These are phyloP conservation scores for Kodamaea nitidulidarum DNA, from an alignment of 805 yeast genomes.

Conservation along the genomic window DNA sequence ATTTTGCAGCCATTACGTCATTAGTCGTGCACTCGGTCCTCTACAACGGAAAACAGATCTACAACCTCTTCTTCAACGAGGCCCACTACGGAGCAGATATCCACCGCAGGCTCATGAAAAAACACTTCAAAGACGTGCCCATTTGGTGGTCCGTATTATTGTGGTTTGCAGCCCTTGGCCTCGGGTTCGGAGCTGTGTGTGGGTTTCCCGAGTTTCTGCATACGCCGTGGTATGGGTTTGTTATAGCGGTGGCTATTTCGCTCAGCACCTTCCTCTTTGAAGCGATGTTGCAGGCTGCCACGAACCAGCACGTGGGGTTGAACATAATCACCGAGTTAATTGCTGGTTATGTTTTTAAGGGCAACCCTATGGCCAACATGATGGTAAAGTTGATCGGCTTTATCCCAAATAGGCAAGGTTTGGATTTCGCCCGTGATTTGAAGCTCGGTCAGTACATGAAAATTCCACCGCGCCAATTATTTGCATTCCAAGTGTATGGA, in stretches of 20 bases:
- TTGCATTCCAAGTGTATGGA: slow-evolving; percentile 41
- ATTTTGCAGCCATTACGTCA: slow-evolving; percentile 20
- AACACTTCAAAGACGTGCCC: slow-evolving; percentile 18
- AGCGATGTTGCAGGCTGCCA: slow-evolving; percentile 34
- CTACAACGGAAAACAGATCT: slow-evolving; percentile 19
- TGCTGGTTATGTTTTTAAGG: slow-evolving; percentile 43
- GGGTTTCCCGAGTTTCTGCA: slow-evolving; percentile 33
- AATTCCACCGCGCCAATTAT: slow-evolving; percentile 35
- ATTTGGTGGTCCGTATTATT: slow-evolving; percentile 21
- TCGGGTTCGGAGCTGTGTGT: slow-evolving; percentile 23
- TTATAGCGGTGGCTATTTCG: slow-evolving; percentile 34
- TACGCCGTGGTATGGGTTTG: slow-evolving; percentile 38
- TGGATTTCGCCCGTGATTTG: slow-evolving; percentile 46
- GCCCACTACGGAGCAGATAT: slow-evolving; percentile 14
- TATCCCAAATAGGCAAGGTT: slow-evolving; percentile 46
- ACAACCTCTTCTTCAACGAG: slow-evolving; percentile 13
- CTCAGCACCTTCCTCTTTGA: slow-evolving; percentile 33
- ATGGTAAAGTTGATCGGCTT: slow-evolving; percentile 45
- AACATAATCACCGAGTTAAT: slow-evolving; percentile 42
- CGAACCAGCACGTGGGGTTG: slow-evolving; percentile 37
- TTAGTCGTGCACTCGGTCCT: slow-evolving; percentile 17
- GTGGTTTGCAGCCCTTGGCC: slow-evolving; percentile 20
- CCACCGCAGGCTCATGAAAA: slow-evolving; percentile 19
- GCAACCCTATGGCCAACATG: slow-evolving; percentile 47
- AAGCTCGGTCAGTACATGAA: slow-evolving; percentile 44